Evolutionary conservation across 2,329 filamentous ascomycete genomes (phyloP).

Genomic region (Fusarium sp.): DNA sequence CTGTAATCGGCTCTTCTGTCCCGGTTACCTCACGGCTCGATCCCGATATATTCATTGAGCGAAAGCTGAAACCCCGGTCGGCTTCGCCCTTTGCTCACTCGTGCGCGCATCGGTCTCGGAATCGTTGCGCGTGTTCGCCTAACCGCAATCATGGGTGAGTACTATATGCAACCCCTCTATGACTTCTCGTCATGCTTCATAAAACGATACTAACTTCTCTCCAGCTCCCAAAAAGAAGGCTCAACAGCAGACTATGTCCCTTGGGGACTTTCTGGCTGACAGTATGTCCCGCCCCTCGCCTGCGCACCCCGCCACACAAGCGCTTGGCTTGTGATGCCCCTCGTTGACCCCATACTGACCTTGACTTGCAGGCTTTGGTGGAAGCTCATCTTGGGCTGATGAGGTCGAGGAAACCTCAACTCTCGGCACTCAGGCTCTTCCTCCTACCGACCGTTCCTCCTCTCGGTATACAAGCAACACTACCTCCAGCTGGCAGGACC

Average conservation of each 20-base stretch:
- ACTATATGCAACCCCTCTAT: slow-evolving; percentile 28
- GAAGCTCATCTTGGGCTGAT: slow-evolving; percentile 95
- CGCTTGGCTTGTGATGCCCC: slow-evolving; percentile 39
- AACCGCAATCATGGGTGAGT: slow-evolving; percentile 74
- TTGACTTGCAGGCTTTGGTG: slow-evolving; percentile 63
- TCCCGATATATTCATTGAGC: slow-evolving; percentile 30
- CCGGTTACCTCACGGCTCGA: slow-evolving; percentile 24
- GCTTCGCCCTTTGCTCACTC: slow-evolving; percentile 48
- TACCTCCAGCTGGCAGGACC: slow-evolving; percentile 59
- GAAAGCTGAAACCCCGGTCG: slow-evolving; percentile 50
- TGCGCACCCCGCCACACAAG: slow-evolving; percentile 41
- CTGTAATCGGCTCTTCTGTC: slow-evolving; percentile 10
- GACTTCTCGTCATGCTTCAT: background rate
- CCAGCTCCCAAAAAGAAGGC: slow-evolving; percentile 93
- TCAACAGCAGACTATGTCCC: slow-evolving; percentile 95
- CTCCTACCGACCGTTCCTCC: slow-evolving; percentile 60
- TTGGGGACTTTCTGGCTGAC: slow-evolving; percentile 95
- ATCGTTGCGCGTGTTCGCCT: slow-evolving; percentile 62
- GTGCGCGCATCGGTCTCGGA: slow-evolving; percentile 57
- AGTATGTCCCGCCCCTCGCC: slow-evolving; percentile 70
- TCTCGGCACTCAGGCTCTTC: slow-evolving; percentile 69
- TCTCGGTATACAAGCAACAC: slow-evolving; percentile 52
- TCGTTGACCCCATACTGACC: slow-evolving; percentile 47
- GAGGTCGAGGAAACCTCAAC: slow-evolving; percentile 87
- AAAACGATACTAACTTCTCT: slow-evolving; percentile 29